Percentiles rank a stretch among this genome's conserved stretches.
phyloP scores from a whole-genome alignment of 257 asterid species.

The Anisodus tanguticus region DNA sequence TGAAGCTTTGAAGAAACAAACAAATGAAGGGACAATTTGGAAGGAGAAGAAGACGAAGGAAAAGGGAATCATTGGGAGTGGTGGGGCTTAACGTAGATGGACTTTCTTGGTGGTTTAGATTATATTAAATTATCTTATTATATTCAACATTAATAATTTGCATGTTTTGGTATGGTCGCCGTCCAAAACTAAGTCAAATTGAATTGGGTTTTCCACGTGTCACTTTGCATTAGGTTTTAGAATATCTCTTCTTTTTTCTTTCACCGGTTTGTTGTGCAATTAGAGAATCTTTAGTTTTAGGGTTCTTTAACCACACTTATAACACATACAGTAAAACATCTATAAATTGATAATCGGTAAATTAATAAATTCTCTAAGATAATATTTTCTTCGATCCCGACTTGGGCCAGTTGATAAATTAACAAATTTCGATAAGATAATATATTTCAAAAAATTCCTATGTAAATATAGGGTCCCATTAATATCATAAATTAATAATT shows the following conservation, averaged over 20 bases:
- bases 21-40: constrained; percentile 45
- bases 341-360: too few species aligned
- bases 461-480: too few species aligned
- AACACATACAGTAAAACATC: too few species aligned
- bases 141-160: not conserved
- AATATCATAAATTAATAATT: too few species aligned
- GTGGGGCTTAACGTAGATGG: constrained; percentile 26
- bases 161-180: constrained; percentile 12
- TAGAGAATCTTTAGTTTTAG: not conserved
- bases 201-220: constrained; percentile 4
- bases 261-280: not conserved
- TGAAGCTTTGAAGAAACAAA: constrained; percentile 48
- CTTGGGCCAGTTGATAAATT: too few species aligned
- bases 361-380: too few species aligned
- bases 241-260: too few species aligned
- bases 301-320: not conserved
- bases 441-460: too few species aligned
- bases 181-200: constrained; percentile 26
- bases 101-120: constrained; percentile 7
- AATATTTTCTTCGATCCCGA: too few species aligned
- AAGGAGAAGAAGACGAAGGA: constrained; percentile 38
- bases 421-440: too few species aligned
- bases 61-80: constrained; percentile 38
- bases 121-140: not conserved
- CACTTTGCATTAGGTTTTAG: not conserved